These are phyloP conservation scores for Quercus engelmannii DNA, from an alignment of 306 rosid species.

Conservation along the genomic window DNA sequence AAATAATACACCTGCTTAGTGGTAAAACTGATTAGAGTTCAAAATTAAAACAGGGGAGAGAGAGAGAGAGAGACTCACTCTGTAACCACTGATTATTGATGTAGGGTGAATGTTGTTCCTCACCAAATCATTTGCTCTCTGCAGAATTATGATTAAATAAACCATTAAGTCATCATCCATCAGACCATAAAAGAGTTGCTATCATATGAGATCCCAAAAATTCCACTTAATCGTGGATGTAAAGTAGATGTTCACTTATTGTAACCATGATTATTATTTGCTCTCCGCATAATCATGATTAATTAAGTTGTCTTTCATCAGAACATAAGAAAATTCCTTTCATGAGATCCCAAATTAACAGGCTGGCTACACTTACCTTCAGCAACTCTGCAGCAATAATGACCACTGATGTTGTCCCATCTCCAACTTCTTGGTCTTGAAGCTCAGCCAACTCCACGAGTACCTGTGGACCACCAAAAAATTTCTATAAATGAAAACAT, in stretches of 20 bases:
- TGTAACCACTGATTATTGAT: slow-evolving; percentile 89
- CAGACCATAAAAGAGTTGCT: neutral
- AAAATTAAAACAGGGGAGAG: neutral
- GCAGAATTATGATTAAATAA: slow-evolving; percentile 13
- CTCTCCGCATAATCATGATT: slow-evolving; percentile 46
- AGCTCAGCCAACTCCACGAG: slow-evolving; percentile 96
- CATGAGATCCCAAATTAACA: neutral
- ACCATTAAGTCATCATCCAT: slow-evolving; percentile 3
- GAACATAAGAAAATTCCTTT: neutral
- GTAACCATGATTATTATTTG: slow-evolving; percentile 73
- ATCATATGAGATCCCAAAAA: neutral
- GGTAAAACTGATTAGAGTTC: neutral
- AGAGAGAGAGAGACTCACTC: slow-evolving; percentile 39
- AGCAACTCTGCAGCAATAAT: slow-evolving; percentile 94
- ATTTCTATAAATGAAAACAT: neutral
- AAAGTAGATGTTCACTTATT: slow-evolving; percentile 77
- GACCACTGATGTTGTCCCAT: slow-evolving; percentile 97
- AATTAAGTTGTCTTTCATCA: neutral
- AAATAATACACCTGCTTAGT: neutral
- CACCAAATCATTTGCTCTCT: slow-evolving; percentile 96
- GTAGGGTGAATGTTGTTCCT: slow-evolving; percentile 96
- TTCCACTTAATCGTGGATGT: slow-evolving; percentile 28
- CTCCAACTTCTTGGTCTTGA: slow-evolving; percentile 96
- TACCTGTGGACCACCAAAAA: slow-evolving; percentile 40
- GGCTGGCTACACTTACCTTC: slow-evolving; percentile 41